These are phyloP conservation scores for Tranzscheliella williamsii DNA, from an alignment of 1,284 basidiomycete species.

Conservation along the genomic window DNA sequence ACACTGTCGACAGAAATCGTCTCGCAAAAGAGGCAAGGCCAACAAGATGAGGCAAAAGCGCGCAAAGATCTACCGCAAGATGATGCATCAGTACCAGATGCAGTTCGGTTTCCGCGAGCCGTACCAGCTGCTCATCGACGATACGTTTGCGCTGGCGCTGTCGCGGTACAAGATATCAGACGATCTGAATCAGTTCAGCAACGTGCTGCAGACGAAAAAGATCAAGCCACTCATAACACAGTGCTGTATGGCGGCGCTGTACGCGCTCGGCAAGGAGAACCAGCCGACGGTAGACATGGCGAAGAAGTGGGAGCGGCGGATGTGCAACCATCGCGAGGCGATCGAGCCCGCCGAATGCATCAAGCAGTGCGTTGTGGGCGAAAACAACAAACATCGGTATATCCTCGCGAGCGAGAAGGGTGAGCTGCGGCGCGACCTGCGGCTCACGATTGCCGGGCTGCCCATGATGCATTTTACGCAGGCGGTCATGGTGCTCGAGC, in stretches of 20 bases:
- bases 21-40: no score
- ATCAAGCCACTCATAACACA: conserved; percentile 59
- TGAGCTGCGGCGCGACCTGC: conserved; percentile 27
- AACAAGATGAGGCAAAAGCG: conserved; percentile 56
- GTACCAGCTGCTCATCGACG: conserved; percentile 56
- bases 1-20: no score
- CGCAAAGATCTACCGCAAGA: conserved; percentile 55
- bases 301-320: conserved; percentile 86
- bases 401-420: conserved; percentile 44
- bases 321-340: conserved; percentile 86
- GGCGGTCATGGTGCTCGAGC: conserved; percentile 58
- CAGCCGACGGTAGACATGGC: conserved; percentile 72
- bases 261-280: conserved; percentile 33
- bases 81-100: conserved; percentile 52
- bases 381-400: conserved; percentile 56
- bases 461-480: conserved; percentile 57
- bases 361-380: conserved; percentile 60
- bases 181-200: conserved; percentile 35
- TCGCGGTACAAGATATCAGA: conserved; percentile 41
- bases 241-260: conserved; percentile 58
- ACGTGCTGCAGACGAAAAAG: conserved; percentile 42
- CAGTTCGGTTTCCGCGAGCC: conserved; percentile 58
- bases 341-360: conserved; percentile 84
- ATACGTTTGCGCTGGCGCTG: conserved; percentile 47
- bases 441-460: conserved; percentile 36